Evolutionary conservation across 2,329 filamentous ascomycete species (phyloP).

Genomic region (Purpureocillium lavendulum): DNA sequence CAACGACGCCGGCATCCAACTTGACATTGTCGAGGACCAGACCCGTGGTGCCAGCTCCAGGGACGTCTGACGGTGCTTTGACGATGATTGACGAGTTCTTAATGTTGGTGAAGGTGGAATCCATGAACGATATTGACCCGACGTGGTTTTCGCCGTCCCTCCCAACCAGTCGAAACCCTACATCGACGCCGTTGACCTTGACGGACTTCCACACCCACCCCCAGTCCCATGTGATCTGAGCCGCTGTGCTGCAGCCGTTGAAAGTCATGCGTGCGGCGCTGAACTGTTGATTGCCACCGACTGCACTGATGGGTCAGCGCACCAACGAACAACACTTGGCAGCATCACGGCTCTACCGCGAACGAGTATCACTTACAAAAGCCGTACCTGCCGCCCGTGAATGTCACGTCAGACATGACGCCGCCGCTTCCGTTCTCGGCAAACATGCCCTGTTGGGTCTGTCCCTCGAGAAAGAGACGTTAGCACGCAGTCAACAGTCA

Average conservation of each 20-base stretch:
- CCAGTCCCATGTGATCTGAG: constrained; percentile 68
- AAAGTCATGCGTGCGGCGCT: constrained; percentile 60
- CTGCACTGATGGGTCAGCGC: too few relatives aligned
- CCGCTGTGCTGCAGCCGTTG: constrained; percentile 54
- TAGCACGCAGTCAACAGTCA: too few relatives aligned
- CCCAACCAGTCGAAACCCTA: neutral
- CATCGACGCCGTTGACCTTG: neutral
- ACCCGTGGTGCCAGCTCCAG: too few relatives aligned
- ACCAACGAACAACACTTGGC: too few relatives aligned
- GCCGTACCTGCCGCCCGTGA: constrained; percentile 49
- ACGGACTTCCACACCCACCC: constrained; percentile 36
- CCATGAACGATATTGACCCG: constrained; percentile 6
- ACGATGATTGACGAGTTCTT: too few relatives aligned
- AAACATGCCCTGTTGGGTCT: constrained; percentile 10
- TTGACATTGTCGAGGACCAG: too few relatives aligned
- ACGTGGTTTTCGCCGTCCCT: constrained; percentile 9
- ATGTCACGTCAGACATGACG: constrained; percentile 50
- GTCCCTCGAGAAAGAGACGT: too few relatives aligned
- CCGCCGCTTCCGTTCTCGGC: constrained; percentile 28
- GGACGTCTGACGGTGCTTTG: too few relatives aligned
- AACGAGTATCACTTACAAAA: constrained; percentile 12
- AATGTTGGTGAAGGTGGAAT: neutral
- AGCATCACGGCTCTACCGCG: too few relatives aligned
- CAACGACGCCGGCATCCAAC: too few relatives aligned
- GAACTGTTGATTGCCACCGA: constrained; percentile 55